These are phyloP conservation scores for Manihot esculenta DNA, from an alignment of 441 rosid species.

Conservation along the genomic window DNA sequence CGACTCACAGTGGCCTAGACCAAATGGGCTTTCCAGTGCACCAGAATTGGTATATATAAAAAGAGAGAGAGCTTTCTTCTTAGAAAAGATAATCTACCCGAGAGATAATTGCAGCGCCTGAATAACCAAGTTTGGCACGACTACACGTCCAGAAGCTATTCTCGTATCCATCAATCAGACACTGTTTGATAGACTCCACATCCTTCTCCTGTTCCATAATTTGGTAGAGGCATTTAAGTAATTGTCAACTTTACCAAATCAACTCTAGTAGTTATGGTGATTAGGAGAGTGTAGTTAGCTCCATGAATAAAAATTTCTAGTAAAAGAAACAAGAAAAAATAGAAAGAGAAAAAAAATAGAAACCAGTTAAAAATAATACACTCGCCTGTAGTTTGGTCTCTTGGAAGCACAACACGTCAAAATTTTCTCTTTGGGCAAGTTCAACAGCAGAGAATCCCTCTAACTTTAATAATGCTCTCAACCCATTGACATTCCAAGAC, in stretches of 20 bases:
- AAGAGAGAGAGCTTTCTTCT: neutral
- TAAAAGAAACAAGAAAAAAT: neutral
- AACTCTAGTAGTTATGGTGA: neutral
- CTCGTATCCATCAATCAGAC: conserved; percentile 70
- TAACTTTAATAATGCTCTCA: conserved; percentile 73
- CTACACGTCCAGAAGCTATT: conserved; percentile 95
- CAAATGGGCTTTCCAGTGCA: neutral
- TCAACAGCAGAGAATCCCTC: conserved; percentile 71
- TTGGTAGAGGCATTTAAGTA: conserved; percentile 14
- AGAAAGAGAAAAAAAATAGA: neutral
- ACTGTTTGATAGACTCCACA: conserved; percentile 63
- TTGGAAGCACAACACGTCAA: conserved; percentile 89
- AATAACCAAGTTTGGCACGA: conserved; percentile 85
- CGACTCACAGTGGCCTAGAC: neutral
- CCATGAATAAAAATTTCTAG: neutral
- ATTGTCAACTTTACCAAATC: neutral
- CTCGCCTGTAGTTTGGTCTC: conserved; percentile 91
- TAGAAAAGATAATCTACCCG: conserved; percentile 55
- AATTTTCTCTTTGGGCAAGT: conserved; percentile 80
- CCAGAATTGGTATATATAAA: too few relatives aligned
- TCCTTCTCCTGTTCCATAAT: conserved; percentile 72
- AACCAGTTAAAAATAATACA: neutral
- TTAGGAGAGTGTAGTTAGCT: neutral
- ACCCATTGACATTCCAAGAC: conserved; percentile 97
- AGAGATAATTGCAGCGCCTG: conserved; percentile 91